These are phyloP conservation scores for Akanthomyces lecanii DNA, from an alignment of 2,329 filamentous ascomycete species.

Conservation along the genomic window DNA sequence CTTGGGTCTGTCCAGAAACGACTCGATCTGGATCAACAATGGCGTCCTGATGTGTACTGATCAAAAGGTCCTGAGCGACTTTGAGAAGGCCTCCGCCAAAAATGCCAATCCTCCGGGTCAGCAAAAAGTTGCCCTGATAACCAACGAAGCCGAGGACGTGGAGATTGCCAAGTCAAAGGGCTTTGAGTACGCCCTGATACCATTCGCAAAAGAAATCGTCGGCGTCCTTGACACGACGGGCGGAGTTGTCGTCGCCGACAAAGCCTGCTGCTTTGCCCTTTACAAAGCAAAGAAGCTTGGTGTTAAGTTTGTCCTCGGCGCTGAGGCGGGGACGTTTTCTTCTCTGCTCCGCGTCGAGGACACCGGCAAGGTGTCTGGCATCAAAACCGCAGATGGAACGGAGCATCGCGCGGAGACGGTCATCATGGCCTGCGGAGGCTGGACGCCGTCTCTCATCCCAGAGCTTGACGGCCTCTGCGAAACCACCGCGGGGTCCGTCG, in stretches of 20 bases:
- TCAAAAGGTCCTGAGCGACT: background rate
- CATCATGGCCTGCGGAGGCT: conserved; percentile 40
- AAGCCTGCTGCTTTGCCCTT: conserved; percentile 42
- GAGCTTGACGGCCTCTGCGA: conserved; percentile 40
- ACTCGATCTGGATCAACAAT: conserved; percentile 34
- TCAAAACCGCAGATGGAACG: conserved; percentile 35
- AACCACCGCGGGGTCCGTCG: conserved; percentile 44
- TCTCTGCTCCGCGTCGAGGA: conserved; percentile 23
- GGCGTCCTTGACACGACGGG: conserved; percentile 44
- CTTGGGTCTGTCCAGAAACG: background rate
- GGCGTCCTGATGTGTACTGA: conserved; percentile 23
- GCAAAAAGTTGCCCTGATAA: background rate
- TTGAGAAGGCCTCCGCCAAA: background rate
- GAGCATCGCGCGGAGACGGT: conserved; percentile 30
- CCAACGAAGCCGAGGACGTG: background rate
- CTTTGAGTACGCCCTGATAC: conserved; percentile 31
- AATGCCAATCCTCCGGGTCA: background rate
- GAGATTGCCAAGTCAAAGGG: conserved; percentile 27
- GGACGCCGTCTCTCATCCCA: conserved; percentile 40
- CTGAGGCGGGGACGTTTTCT: conserved; percentile 28
- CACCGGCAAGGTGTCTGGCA: conserved; percentile 28
- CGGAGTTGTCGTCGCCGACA: conserved; percentile 42
- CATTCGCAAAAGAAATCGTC: conserved; percentile 32
- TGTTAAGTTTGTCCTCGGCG: conserved; percentile 38
- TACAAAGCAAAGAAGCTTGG: conserved; percentile 38